Evolutionary conservation across 495 filamentous ascomycete genomes (phyloP).

Genomic region (Haplographium delicatum): DNA sequence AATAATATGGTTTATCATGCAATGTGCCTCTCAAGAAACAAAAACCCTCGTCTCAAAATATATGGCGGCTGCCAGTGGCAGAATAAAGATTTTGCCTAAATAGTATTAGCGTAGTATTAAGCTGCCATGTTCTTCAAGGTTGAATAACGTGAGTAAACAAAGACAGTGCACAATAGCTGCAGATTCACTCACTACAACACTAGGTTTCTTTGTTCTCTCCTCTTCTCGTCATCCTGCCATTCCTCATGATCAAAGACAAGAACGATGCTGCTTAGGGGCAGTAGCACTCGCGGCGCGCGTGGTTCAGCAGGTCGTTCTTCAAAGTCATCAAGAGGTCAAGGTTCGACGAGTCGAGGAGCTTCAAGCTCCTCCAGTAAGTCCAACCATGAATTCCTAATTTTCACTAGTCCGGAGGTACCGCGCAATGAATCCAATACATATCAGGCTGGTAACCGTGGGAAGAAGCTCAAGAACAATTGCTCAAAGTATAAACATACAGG

Average conservation of each 20-base stretch:
- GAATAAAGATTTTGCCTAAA: too few species aligned
- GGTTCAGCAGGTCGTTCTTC: conserved; percentile 19
- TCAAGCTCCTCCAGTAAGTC: conserved; percentile 25
- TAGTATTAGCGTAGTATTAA: too few species aligned
- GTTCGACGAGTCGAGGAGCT: conserved; percentile 24
- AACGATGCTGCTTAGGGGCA: conserved; percentile 21
- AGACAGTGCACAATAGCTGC: conserved; percentile 12
- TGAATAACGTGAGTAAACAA: conserved; percentile 2
- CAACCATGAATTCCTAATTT: background rate
- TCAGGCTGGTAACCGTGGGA: conserved; percentile 6
- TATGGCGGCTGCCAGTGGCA: too few species aligned
- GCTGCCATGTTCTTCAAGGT: too few species aligned
- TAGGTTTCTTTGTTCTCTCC: conserved; percentile 7
- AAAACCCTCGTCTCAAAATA: too few species aligned
- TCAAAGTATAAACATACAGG: conserved; percentile 12
- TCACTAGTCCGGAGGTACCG: conserved; percentile 6
- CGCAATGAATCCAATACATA: conserved; percentile 4
- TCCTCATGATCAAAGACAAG: conserved; percentile 23
- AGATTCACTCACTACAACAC: background rate
- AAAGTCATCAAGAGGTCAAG: conserved; percentile 23
- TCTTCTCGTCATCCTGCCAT: conserved; percentile 17
- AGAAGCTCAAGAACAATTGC: conserved; percentile 6
- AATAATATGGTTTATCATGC: too few species aligned
- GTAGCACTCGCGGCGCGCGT: conserved; percentile 15
- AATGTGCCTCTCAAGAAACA: too few species aligned